Evolutionary conservation across 768 basidiomycete species (phyloP).

Genomic region (Lactarius hatsudake): DNA sequence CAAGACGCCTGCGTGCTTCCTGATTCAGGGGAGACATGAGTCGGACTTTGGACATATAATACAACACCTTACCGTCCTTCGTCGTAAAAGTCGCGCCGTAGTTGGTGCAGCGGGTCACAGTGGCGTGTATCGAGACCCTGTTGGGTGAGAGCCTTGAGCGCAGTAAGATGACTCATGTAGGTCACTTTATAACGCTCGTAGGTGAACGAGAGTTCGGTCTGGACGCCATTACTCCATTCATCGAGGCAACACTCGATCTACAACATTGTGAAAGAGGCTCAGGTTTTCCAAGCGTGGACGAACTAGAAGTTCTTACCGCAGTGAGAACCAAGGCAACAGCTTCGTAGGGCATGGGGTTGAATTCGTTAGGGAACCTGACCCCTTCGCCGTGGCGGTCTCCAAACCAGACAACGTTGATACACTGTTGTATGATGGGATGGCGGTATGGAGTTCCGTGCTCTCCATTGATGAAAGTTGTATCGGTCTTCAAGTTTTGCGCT

Average conservation of each 20-base stretch:
- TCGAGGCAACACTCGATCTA: constrained; percentile 18
- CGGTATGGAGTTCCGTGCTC: not conserved
- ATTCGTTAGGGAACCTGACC: constrained; percentile 6
- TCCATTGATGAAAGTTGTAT: constrained; percentile 6
- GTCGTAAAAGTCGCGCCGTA: constrained; percentile 9
- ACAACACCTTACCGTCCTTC: constrained; percentile 10
- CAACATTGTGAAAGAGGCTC: not conserved
- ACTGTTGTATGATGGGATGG: constrained; percentile 10
- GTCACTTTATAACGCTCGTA: constrained; percentile 7
- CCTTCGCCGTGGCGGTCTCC: not conserved
- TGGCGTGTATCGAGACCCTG: constrained; percentile 14
- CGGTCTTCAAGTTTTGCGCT: constrained; percentile 6
- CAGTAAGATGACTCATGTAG: not conserved
- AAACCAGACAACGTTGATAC: constrained; percentile 12
- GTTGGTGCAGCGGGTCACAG: constrained; percentile 9
- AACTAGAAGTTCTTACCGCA: not conserved
- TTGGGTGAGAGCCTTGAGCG: constrained; percentile 7
- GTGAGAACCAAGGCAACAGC: not conserved
- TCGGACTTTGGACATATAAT: not conserved
- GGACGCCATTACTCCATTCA: constrained; percentile 3
- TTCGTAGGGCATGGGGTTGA: constrained; percentile 16
- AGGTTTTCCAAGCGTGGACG: not conserved
- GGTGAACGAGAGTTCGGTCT: constrained; percentile 2
- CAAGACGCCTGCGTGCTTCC: constrained; percentile 10
- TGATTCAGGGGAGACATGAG: not conserved